phyloP scores from a whole-genome alignment of 2,329 filamentous ascomycete genomes.

The Knufia fluminis region DNA sequence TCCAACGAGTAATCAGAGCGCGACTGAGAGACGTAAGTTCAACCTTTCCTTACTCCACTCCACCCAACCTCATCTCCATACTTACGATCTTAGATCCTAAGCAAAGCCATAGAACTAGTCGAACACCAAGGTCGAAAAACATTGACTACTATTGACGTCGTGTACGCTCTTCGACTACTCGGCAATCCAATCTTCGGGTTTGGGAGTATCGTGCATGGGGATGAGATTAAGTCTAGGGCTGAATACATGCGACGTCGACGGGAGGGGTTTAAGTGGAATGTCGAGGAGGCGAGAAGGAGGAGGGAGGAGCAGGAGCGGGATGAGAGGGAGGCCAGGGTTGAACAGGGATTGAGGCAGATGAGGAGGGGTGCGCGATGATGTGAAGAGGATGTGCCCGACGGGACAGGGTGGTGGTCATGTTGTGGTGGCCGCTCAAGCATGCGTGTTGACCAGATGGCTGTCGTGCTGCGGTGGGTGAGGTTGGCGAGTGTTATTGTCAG shows the following conservation, averaged over 20 bases:
- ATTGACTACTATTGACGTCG: slow-evolving; percentile 13
- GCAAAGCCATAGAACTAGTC: slow-evolving; percentile 21
- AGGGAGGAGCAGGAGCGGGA: not conserved
- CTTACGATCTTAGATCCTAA: slow-evolving; percentile 20
- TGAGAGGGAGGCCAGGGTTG: slow-evolving; percentile 9
- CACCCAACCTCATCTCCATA: not conserved
- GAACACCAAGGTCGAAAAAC: slow-evolving; percentile 18
- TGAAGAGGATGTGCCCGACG: not conserved
- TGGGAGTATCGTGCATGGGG: not conserved
- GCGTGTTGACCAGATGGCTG: no score
- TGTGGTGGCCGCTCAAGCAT: no score
- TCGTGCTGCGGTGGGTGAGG: no score
- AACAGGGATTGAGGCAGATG: slow-evolving; percentile 13
- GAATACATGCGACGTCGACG: not conserved
- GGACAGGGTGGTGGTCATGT: no score
- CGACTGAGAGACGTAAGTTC: slow-evolving; percentile 22
- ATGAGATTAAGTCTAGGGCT: not conserved
- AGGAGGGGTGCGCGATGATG: slow-evolving; percentile 1
- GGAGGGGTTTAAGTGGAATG: slow-evolving; percentile 12
- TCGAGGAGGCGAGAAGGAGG: not conserved
- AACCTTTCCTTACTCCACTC: slow-evolving; percentile 5
- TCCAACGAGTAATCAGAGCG: slow-evolving; percentile 20
- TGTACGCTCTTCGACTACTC: slow-evolving; percentile 10
- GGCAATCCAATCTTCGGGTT: slow-evolving; percentile 14
- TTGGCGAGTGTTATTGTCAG: no score